These are phyloP conservation scores for Kurtzmaniella fragi DNA, from an alignment of 805 yeast genomes.

Conservation along the genomic window DNA sequence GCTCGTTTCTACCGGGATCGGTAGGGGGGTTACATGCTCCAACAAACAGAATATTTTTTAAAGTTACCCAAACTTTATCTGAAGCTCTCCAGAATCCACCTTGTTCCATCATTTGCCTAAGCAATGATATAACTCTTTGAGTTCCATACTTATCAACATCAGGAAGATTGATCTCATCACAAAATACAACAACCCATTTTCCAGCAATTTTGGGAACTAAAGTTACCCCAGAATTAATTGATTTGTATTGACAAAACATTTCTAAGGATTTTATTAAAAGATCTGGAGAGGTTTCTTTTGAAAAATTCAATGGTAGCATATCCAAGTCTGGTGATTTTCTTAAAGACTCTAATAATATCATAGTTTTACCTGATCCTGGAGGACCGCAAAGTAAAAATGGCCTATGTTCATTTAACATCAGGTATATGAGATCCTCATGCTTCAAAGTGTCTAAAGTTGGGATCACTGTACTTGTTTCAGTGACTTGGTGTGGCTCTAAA, in stretches of 20 bases:
- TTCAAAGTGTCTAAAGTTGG: constrained; percentile 76
- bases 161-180: constrained; percentile 90
- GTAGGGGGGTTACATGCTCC: constrained; percentile 93
- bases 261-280: constrained; percentile 61
- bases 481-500: constrained; percentile 55
- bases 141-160: constrained; percentile 65
- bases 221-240: constrained; percentile 45
- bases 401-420: constrained; percentile 49
- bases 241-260: constrained; percentile 62
- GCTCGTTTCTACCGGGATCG: constrained; percentile 63
- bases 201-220: constrained; percentile 59
- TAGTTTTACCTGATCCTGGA: constrained; percentile 96
- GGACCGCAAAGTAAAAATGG: constrained; percentile 86
- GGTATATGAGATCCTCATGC: constrained; percentile 57
- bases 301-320: constrained; percentile 69
- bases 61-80: constrained; percentile 59
- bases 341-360: constrained; percentile 73
- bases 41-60: constrained; percentile 71
- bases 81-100: constrained; percentile 71
- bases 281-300: constrained; percentile 69
- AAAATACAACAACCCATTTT: constrained; percentile 74
- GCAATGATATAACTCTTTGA: constrained; percentile 62
- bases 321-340: constrained; percentile 53
- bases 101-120: constrained; percentile 70
- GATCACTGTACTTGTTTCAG: constrained; percentile 59